Evolutionary conservation across 2,329 filamentous ascomycete species (phyloP), one percentile per base, ranked within the genome.

Genomic region (Aspergillus sp.): DNA sequence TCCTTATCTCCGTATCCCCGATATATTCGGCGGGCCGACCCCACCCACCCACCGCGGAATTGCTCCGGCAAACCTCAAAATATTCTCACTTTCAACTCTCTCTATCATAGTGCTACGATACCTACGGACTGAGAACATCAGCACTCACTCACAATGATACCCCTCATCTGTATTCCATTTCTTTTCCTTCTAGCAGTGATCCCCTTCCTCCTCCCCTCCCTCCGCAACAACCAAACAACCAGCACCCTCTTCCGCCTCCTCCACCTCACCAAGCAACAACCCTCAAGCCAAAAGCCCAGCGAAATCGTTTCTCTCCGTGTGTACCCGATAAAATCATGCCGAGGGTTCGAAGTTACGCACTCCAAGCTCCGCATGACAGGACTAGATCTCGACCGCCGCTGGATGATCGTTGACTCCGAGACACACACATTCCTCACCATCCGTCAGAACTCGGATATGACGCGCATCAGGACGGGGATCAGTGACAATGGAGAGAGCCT

Each of bases 241-340:
- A 63, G 45, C 30, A 51, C 63, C 9, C 56, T 62, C 28, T 54
- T 66, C 31, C 60, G 50, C 54, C 55, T 68, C 54, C 8, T 28
- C 50, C 55, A 41, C 28, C 22, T 38, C 65, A 65, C 48, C 63
- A 3, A 22, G 22, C 66, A 47, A 41, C 31, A 47, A 41, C 31
- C 55, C 9, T 31, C 55, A 15, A 41, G 8, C 22, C 57, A 48
- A 17, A 38, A 53, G 52, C 71, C 65, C 43, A 75, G 65, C 61
- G 72, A 76, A 48, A 72, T 77, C 31, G 59, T 70, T 62, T 70
- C 71, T 8, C 77, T 89, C 11, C 82, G 82, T 59, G 80, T 89
- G 67, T 89, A 89, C 70, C 87, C 87, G 13, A 85, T 89, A 69
- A 89, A 89, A 70, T 89, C 87, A 63, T 89, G 87, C 67, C 85